phyloP scores from a whole-genome alignment of 148 eudicot genomes.

The Nepenthes mirabilis region DNA sequence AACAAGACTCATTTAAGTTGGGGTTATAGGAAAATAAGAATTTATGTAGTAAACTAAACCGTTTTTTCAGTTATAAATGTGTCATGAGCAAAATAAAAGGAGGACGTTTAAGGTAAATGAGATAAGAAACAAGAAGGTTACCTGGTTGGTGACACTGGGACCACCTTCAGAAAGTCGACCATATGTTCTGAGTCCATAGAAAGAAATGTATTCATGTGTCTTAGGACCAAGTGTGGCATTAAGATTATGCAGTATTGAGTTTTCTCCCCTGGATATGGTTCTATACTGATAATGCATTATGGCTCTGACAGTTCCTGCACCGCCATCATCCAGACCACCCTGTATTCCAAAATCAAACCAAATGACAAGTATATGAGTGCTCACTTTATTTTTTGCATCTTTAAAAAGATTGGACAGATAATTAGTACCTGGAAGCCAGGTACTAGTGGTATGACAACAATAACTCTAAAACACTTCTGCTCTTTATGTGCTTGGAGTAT shows the following conservation, averaged over 20 bases:
- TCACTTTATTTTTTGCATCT: not conserved
- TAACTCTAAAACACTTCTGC: slow-evolving; percentile 75
- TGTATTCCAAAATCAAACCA: slow-evolving; percentile 17
- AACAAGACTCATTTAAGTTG: too few species aligned
- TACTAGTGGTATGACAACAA: slow-evolving; percentile 78
- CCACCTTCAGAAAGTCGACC: slow-evolving; percentile 84
- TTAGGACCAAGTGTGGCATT: slow-evolving; percentile 56
- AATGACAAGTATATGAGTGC: slow-evolving; percentile 5
- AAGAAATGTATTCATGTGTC: slow-evolving; percentile 76
- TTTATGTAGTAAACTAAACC: too few species aligned
- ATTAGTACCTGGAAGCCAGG: slow-evolving; percentile 91
- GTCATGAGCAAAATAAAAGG: too few species aligned
- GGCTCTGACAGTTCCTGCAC: slow-evolving; percentile 98
- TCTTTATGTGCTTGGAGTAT: slow-evolving; percentile 64
- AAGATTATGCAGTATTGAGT: slow-evolving; percentile 69
- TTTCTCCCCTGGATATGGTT: slow-evolving; percentile 83
- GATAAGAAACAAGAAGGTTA: slow-evolving; percentile 7
- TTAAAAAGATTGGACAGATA: slow-evolving; percentile 3
- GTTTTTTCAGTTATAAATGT: too few species aligned
- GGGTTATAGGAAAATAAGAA: too few species aligned
- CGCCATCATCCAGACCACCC: slow-evolving; percentile 97
- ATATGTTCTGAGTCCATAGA: slow-evolving; percentile 89
- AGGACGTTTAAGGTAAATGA: not conserved
- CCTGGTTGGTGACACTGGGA: slow-evolving; percentile 85
- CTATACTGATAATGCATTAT: slow-evolving; percentile 99